phyloP scores from a whole-genome alignment of 495 filamentous ascomycete species.

The Venustampulla echinocandica region DNA sequence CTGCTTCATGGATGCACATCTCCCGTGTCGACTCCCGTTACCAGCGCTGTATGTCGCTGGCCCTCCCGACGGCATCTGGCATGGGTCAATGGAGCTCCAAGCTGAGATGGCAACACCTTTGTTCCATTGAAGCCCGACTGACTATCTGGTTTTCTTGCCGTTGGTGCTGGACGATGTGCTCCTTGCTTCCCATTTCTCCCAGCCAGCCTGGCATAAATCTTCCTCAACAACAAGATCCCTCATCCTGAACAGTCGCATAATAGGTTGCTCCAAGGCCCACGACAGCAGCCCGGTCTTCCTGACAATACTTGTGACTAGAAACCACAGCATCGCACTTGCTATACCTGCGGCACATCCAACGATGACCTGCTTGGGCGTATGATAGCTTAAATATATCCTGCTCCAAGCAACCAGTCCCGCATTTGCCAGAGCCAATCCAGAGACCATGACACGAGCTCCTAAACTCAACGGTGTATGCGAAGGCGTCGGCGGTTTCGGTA shows the following conservation, averaged over 20 bases:
- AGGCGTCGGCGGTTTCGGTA: conserved; percentile 36
- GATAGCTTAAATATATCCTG: conserved; percentile 86
- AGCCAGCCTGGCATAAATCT: conserved; percentile 84
- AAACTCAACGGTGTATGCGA: conserved; percentile 49
- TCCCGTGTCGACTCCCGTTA: too few species aligned
- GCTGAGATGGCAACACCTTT: too few species aligned
- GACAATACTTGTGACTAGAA: conserved; percentile 53
- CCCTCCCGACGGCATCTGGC: too few species aligned
- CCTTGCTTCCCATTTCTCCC: conserved; percentile 78
- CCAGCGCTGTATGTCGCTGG: too few species aligned
- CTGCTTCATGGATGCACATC: too few species aligned
- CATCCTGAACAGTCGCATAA: conserved; percentile 57
- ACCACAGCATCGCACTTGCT: conserved; percentile 71
- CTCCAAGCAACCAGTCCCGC: conserved; percentile 69
- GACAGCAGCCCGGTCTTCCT: conserved; percentile 52
- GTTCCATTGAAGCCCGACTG: too few species aligned
- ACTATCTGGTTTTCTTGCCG: too few species aligned
- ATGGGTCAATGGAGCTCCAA: too few species aligned
- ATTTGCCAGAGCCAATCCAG: conserved; percentile 43
- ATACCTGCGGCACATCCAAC: conserved; percentile 67
- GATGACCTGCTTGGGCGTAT: conserved; percentile 79
- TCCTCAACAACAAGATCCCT: conserved; percentile 84
- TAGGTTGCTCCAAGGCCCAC: conserved; percentile 60
- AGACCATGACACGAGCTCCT: conserved; percentile 47
- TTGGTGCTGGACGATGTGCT: conserved; percentile 12